Conservation (phyloP, 768 basidiomycete genomes). For the Pleurotus citrinopileatus region DNA sequence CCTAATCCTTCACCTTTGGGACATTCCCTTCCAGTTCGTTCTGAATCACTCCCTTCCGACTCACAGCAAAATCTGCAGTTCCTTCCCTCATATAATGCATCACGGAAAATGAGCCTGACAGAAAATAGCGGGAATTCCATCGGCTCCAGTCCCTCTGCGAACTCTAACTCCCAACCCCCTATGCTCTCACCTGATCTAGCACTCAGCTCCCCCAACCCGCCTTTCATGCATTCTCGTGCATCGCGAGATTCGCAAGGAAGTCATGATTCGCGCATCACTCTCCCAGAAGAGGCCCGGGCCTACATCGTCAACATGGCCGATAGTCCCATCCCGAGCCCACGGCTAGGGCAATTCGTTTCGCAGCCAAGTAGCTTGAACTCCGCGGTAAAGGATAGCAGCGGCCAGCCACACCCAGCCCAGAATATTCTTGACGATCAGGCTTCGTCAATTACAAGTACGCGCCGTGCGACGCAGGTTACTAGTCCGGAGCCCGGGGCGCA, state of each 20-base stretch:
- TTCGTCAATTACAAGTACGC: not conserved
- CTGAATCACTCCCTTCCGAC: conserved; percentile 17
- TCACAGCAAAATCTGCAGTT: conserved; percentile 12
- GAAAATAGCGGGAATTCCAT: not conserved
- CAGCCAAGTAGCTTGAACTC: conserved; percentile 16
- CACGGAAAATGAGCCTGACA: conserved; percentile 3
- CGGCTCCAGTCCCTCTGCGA: no score
- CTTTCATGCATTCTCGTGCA: conserved; percentile 11
- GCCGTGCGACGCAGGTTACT: not conserved
- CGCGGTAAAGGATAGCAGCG: conserved; percentile 7
- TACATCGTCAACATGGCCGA: conserved; percentile 71
- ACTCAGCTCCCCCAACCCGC: conserved; percentile 24
- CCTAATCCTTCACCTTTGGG: conserved; percentile 10
- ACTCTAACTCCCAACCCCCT: conserved; percentile 23
- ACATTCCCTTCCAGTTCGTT: conserved; percentile 15
- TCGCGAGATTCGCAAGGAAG: conserved; percentile 5
- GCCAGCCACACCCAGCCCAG: not conserved
- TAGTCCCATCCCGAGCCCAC: conserved; percentile 57
- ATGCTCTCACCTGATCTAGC: conserved; percentile 33
- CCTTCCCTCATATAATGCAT: not conserved
- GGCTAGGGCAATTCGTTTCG: conserved; percentile 33
- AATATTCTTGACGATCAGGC: not conserved
- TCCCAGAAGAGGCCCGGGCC: conserved; percentile 75
- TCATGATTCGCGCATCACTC: conserved; percentile 66
- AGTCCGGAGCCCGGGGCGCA: not conserved